These are phyloP conservation scores for Debaryomyces sp. DNA, from an alignment of 1,139 yeast species.

Conservation along the genomic window DNA sequence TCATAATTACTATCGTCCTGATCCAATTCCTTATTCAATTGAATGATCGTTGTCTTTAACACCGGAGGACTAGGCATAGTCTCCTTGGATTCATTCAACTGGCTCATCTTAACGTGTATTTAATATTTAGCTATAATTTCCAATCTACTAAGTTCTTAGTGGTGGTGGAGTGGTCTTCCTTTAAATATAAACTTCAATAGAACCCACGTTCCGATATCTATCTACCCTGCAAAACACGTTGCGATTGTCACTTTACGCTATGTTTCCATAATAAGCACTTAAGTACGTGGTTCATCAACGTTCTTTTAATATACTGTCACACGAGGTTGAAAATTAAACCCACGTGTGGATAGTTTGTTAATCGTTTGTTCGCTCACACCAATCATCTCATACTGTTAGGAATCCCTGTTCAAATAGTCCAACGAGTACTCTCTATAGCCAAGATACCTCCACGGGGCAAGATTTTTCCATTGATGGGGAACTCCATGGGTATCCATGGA, in stretches of 20 bases:
- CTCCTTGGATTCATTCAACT: neutral
- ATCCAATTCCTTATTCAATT: constrained; percentile 53
- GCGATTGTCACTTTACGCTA: neutral
- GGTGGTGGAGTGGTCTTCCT: neutral
- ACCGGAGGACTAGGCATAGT: constrained; percentile 60
- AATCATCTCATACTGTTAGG: neutral
- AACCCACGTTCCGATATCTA: constrained; percentile 3
- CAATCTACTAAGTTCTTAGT: neutral
- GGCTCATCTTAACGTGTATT: neutral
- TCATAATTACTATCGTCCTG: constrained; percentile 45
- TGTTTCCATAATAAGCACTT: neutral
- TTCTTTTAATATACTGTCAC: constrained; percentile 3
- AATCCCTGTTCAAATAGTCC: neutral
- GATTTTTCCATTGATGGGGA: neutral
- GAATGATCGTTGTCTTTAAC: constrained; percentile 63
- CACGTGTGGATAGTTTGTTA: constrained; percentile 3
- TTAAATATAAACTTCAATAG: neutral
- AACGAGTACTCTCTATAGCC: neutral
- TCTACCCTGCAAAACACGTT: neutral
- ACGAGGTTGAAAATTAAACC: constrained; percentile 6
- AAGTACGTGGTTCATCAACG: neutral
- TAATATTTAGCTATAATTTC: neutral
- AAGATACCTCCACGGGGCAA: neutral
- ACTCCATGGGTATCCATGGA: neutral
- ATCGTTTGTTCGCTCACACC: neutral